Percentiles rank a stretch among this genome's conserved stretches.
These are phyloP conservation scores for Phoma sp. DNA, from an alignment of 2,329 filamentous ascomycete species.

Conservation along the genomic window DNA sequence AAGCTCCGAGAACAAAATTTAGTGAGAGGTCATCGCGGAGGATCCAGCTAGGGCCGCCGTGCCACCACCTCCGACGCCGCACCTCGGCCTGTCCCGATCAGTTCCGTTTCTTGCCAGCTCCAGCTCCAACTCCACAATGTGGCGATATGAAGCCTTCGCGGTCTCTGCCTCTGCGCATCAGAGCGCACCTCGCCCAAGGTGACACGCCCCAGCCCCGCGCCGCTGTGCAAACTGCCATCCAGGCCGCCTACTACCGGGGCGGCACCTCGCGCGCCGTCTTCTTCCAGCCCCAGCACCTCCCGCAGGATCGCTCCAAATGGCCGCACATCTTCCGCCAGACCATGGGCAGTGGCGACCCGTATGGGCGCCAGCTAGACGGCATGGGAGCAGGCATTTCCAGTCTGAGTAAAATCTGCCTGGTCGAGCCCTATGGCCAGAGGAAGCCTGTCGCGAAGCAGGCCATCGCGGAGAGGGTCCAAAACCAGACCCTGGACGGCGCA, in stretches of 20 bases:
- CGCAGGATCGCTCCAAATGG: conserved; percentile 55
- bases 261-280: conserved; percentile 73
- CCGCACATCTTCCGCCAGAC: conserved; percentile 60
- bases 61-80: conserved; percentile 1
- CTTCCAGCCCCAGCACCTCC: conserved; percentile 61
- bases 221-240: conserved; percentile 26
- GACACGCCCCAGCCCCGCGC: conserved; percentile 13
- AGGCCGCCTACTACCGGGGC: conserved; percentile 68
- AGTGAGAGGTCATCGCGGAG: conserved; percentile 18
- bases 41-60: background rate
- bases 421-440: conserved; percentile 50
- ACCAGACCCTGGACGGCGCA: conserved; percentile 11
- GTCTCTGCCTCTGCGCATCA: conserved; percentile 23
- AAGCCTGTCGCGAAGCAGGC: conserved; percentile 10
- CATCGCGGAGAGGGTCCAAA: conserved; percentile 9
- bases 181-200: conserved; percentile 14
- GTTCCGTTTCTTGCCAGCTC: background rate
- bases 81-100: conserved; percentile 31
- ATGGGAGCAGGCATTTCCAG: conserved; percentile 73
- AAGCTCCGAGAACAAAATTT: conserved; percentile 28
- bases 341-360: conserved; percentile 70
- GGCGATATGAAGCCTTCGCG: conserved; percentile 29
- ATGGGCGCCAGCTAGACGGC: conserved; percentile 74
- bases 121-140: conserved; percentile 13
- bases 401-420: conserved; percentile 73